phyloP scores from a whole-genome alignment of 441 rosid genomes.

The Gossypium trilobum region DNA sequence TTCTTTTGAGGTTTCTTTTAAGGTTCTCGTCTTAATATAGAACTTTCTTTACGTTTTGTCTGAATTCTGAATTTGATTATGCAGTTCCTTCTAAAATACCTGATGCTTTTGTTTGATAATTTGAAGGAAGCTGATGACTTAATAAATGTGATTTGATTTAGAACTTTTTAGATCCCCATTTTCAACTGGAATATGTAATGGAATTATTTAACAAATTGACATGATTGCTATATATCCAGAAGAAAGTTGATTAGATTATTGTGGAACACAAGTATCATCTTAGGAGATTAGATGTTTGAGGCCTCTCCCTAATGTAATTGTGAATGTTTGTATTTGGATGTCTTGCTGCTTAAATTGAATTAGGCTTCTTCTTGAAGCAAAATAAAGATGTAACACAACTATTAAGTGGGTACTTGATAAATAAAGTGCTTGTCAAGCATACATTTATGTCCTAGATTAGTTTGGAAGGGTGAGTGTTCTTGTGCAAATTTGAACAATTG shows the following conservation, averaged over 20 bases:
- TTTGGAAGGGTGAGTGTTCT: neutral
- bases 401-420: neutral
- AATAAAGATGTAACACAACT: neutral
- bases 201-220: neutral
- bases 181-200: neutral
- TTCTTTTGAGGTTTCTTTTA: neutral
- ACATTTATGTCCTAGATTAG: conserved; percentile 10
- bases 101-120: too few species aligned
- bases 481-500: neutral
- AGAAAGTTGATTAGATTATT: neutral
- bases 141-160: neutral
- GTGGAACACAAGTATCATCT: neutral
- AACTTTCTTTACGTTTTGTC: neutral
- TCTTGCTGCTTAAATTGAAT: neutral
- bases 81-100: neutral
- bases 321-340: neutral
- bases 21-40: neutral
- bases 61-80: neutral
- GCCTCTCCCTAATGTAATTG: neutral
- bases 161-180: neutral
- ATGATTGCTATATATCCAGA: neutral
- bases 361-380: conserved; percentile 3
- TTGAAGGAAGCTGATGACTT: neutral
- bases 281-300: neutral
- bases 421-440: conserved; percentile 9